Evolutionary conservation across 768 basidiomycete species (phyloP), one percentile per base, ranked within the genome.

Genomic region (Hortiboletus campestris): DNA sequence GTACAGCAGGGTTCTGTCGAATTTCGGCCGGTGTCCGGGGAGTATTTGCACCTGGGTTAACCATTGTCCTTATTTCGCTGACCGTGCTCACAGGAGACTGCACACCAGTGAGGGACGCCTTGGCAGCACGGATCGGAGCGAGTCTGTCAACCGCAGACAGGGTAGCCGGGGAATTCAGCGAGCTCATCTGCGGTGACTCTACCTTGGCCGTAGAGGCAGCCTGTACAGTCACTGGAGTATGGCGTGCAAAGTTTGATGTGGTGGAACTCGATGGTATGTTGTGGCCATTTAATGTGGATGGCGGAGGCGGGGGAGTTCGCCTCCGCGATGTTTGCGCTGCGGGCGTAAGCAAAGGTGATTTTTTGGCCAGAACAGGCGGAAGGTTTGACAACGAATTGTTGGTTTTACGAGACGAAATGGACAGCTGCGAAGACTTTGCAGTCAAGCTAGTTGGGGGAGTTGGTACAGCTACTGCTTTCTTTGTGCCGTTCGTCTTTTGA

Each of bases 121-220:
- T 71, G 7, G 61, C 70, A 28, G 71, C 71, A 28, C 70, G 70
- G 56, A 71, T 71, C 20, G 70, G 70, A 5, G 71, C 70, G 7
- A 73, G 59, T 55, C 67, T 73, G 36, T 71, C 70, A 29, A 43
- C 12, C 4, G 46, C 52, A 3, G 59, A 60, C 13, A 25, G 19
- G 10, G 31, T 6, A 31, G 34, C 50, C 14, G 61, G 48, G 12
- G 60, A 58, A 22, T 52, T 60, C 36, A 61, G 4, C 17, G 62
- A 38, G 16, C 13, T 19, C 6, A 58, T 43, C 43, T 56, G 56
- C 6, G 53, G 57, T 35, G 69, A 61, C 43, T 65, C 71, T 12
- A 20, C 43, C 41, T 65, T 67, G 10, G 61, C 47, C 7, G 10
- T 22, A 13, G 59, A 31, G 14, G 53, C 22, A 19, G 61, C 61